Evolutionary conservation across 2,329 filamentous ascomycete genomes (phyloP), one percentile per base, ranked within the genome.

Genomic region (Botrytis aclada): DNA sequence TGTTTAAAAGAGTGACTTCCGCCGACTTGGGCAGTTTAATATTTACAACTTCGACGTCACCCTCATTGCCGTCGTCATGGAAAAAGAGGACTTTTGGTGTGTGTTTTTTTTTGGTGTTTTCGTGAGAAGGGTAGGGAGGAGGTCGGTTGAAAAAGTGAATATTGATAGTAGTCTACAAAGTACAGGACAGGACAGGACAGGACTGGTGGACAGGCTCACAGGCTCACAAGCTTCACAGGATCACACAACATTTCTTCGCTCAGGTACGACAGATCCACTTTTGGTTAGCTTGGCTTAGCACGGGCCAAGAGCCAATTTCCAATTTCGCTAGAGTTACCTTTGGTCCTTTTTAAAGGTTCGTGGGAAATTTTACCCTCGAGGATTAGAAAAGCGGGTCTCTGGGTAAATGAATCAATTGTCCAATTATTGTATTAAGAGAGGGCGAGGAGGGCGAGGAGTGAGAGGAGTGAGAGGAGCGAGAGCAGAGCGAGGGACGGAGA

Each of bases 1-100:
- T 37, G 25, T 22, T 58, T 9, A 66, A 67, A 67, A 43, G 71
- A 72, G 71, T 72, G 71, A 70, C 71, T 62, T 60, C 58, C 43
- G 47, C 51, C 71, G 66, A 63, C 41, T 67, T 69, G 56, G 70
- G 69, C 65, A 41, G 65, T 60, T 56, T 29, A 39, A 69, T 70
- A 70, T 47, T 69, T 72, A 62, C 69, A 47, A 71, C 41, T 64
- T 58, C 47, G 61, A 65, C 60, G 72, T 71, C 67, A 20, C 60
- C 65, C 72, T 73, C 72, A 73, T 73, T 64, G 60, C 72, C 66
- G 67, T 72, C 51, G 67, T 72, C 51, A 34, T 62, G 47, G 64
- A 66, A 72, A 67, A 39, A 47, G 62, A 54, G 62, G 65, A 39
- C 51, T 22, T 9, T 12, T 25, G 25, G 18, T n/a, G n/a, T n/a